A percentile compares a stretch with the other conserved stretches of the same genome.
Conservation (phyloP, 164 flowering plant species). For the Dillenia turbinata region DNA sequence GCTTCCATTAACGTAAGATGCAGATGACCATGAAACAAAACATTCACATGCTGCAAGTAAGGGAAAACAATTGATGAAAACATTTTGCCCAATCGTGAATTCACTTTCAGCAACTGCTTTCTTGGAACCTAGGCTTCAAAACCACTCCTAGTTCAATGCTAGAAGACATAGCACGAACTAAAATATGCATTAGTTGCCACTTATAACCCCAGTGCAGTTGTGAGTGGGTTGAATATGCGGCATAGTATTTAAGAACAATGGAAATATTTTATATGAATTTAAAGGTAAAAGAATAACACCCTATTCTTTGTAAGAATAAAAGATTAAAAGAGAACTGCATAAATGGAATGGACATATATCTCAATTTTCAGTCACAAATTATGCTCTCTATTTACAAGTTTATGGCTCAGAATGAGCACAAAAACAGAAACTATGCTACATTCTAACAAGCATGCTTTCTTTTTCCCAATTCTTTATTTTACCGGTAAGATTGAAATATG, state of each 20-base stretch:
- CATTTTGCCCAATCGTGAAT: too few species aligned
- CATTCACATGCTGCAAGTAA: too few species aligned
- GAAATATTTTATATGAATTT: slow-evolving; percentile 5
- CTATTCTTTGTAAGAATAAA: neutral
- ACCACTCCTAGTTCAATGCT: too few species aligned
- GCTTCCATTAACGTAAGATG: too few species aligned
- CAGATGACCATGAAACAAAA: too few species aligned
- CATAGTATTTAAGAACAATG: neutral
- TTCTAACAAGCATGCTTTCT: slow-evolving; percentile 2
- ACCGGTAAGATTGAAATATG: slow-evolving; percentile 8
- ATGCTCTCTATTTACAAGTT: slow-evolving; percentile 24
- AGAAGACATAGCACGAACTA: too few species aligned
- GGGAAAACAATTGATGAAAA: too few species aligned
- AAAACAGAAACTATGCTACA: slow-evolving; percentile 16
- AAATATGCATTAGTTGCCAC: too few species aligned
- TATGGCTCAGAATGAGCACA: slow-evolving; percentile 19
- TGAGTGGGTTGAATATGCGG: neutral
- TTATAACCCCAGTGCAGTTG: too few species aligned
- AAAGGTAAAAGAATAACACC: neutral
- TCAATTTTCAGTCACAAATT: slow-evolving; percentile 14
- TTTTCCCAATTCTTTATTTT: slow-evolving; percentile 13
- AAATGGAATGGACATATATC: slow-evolving; percentile 27
- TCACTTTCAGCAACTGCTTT: too few species aligned
- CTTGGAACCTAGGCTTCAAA: too few species aligned
- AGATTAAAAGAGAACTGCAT: slow-evolving; percentile 2